Percentiles rank a stretch among this genome's conserved stretches.
Evolutionary conservation across 1,139 yeast genomes (phyloP).

Genomic region (Magnusiomyces paraingens): DNA sequence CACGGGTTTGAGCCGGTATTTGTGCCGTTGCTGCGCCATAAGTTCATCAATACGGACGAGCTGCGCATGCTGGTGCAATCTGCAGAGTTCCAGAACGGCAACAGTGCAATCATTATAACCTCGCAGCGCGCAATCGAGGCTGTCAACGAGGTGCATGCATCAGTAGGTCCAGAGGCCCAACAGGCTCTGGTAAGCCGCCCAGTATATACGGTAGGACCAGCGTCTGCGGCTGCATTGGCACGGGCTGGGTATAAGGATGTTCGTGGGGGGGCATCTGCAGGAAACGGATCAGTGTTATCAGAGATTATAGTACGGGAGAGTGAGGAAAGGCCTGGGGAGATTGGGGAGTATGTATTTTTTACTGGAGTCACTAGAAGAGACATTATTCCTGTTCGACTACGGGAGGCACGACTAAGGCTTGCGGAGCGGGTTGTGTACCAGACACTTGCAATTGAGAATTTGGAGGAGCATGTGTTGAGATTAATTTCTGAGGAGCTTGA

Average conservation of each 20-base stretch:
- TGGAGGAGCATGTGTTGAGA: conserved; percentile 27
- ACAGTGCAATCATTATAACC: conserved; percentile 65
- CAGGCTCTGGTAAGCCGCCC: conserved; percentile 35
- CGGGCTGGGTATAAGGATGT: conserved; percentile 61
- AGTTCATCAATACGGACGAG: conserved; percentile 43
- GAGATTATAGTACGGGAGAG: conserved; percentile 50
- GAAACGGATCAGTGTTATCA: conserved; percentile 70
- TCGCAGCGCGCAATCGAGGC: conserved; percentile 92
- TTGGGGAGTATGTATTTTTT: conserved; percentile 51
- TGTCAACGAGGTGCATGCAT: conserved; percentile 34
- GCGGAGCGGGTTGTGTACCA: conserved; percentile 63
- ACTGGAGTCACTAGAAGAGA: conserved; percentile 86
- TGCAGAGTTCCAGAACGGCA: conserved; percentile 35
- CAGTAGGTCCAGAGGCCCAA: conserved; percentile 15
- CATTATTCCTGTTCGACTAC: conserved; percentile 61
- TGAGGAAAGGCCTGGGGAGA: conserved; percentile 32
- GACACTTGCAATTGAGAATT: conserved; percentile 49
- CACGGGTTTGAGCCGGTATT: conserved; percentile 40
- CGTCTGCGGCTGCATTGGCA: conserved; percentile 58
- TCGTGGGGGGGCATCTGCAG: conserved; percentile 69
- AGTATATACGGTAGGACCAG: conserved; percentile 89
- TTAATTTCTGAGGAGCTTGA: conserved; percentile 18
- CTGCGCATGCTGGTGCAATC: conserved; percentile 42
- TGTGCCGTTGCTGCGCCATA: conserved; percentile 64
- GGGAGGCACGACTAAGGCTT: conserved; percentile 41